phyloP scores from a whole-genome alignment of 2,329 filamentous ascomycete species.

The Fusarium sp. region DNA sequence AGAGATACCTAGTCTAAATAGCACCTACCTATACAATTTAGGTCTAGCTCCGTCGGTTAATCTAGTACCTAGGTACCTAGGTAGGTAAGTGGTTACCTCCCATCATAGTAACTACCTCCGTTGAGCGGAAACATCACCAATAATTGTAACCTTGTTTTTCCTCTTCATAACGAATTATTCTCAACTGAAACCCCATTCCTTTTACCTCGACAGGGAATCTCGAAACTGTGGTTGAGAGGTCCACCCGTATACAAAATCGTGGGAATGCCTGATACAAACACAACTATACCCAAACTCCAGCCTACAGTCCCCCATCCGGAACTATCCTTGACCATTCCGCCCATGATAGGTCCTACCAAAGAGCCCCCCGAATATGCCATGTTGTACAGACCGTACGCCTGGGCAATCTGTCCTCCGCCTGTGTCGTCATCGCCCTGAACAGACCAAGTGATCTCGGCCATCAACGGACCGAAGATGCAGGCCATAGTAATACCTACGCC shows the following conservation, averaged over 20 bases:
- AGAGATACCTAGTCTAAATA: conserved; percentile 18
- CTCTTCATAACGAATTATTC: not conserved
- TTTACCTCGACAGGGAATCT: conserved; percentile 40
- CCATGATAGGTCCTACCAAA: conserved; percentile 49
- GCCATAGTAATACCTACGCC: conserved; percentile 48
- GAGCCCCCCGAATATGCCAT: conserved; percentile 51
- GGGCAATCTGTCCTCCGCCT: conserved; percentile 47
- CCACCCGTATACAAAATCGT: conserved; percentile 48
- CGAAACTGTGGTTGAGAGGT: conserved; percentile 32
- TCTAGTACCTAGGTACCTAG: not conserved
- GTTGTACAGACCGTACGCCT: conserved; percentile 52
- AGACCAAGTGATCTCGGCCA: conserved; percentile 53
- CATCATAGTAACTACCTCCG: not conserved
- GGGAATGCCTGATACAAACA: conserved; percentile 44
- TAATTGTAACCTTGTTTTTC: not conserved
- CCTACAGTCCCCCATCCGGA: conserved; percentile 50
- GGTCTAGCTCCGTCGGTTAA: conserved; percentile 29
- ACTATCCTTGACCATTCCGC: conserved; percentile 49
- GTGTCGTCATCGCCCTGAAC: conserved; percentile 40
- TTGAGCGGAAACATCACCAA: not conserved
- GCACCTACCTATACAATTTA: conserved; percentile 13
- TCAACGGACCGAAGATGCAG: conserved; percentile 50
- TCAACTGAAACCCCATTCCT: not conserved
- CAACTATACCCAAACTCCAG: conserved; percentile 48
- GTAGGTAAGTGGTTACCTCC: no score